Evolutionary conservation across 1,139 yeast genomes (phyloP).

Genomic region (Wickerhamiella infanticola): DNA sequence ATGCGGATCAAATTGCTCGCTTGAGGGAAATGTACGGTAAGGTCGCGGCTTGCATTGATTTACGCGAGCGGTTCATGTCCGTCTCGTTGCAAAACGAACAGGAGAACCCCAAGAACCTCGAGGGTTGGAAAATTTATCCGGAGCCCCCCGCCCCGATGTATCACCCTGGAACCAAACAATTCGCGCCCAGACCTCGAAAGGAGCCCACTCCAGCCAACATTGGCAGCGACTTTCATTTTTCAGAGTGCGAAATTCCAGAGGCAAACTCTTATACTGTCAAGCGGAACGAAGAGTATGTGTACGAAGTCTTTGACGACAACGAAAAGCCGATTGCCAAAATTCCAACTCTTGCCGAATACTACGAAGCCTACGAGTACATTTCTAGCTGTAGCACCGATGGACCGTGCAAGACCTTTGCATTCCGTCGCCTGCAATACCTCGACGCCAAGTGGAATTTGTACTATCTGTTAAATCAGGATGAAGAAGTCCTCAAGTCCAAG

Average conservation of each 20-base stretch:
- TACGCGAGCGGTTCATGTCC: slow-evolving; percentile 62
- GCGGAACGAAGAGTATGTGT: slow-evolving; percentile 51
- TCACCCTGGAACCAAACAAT: slow-evolving; percentile 51
- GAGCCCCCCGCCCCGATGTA: slow-evolving; percentile 90
- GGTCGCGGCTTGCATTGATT: slow-evolving; percentile 54
- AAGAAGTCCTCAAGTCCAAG: slow-evolving; percentile 76
- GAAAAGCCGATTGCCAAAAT: slow-evolving; percentile 24
- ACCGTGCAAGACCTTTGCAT: slow-evolving; percentile 94
- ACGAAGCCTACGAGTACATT: slow-evolving; percentile 61
- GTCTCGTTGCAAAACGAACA: slow-evolving; percentile 56
- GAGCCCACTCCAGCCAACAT: slow-evolving; percentile 18
- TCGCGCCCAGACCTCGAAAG: slow-evolving; percentile 21
- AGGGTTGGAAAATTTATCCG: slow-evolving; percentile 71
- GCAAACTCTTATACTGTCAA: slow-evolving; percentile 30
- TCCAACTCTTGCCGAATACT: slow-evolving; percentile 72
- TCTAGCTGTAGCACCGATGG: slow-evolving; percentile 74
- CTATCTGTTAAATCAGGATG: slow-evolving; percentile 74
- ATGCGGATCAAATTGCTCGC: slow-evolving; percentile 52
- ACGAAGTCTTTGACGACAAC: slow-evolving; percentile 38
- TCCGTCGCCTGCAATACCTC: slow-evolving; percentile 76
- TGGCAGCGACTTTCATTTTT: slow-evolving; percentile 45
- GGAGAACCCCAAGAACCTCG: slow-evolving; percentile 69
- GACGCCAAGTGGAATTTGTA: slow-evolving; percentile 97
- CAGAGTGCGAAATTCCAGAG: slow-evolving; percentile 46
- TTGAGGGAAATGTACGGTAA: slow-evolving; percentile 53